Percentiles rank a stretch among this genome's conserved stretches.
phyloP scores from a whole-genome alignment of 345 rosid species.

The Gossypium raimondii region DNA sequence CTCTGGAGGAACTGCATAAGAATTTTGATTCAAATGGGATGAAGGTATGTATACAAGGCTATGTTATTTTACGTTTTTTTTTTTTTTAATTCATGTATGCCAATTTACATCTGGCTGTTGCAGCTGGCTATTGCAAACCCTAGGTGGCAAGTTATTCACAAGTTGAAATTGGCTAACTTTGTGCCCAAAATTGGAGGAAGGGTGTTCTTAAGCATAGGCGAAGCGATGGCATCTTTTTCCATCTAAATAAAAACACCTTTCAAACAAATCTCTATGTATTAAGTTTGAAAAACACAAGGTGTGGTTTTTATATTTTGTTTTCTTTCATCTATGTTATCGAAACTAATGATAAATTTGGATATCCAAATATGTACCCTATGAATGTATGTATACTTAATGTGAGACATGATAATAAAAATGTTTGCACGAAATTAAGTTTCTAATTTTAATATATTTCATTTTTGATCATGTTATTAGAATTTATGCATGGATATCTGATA shows the following conservation, averaged over 20 bases:
- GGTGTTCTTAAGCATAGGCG: slow-evolving; percentile 59
- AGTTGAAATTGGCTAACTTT: slow-evolving; percentile 59
- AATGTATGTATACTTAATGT: background rate
- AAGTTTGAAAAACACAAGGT: background rate
- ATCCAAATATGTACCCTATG: background rate
- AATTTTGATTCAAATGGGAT: slow-evolving; percentile 41
- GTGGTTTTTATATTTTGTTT: background rate
- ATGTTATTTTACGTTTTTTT: background rate
- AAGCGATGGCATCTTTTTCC: slow-evolving; percentile 54
- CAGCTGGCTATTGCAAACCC: slow-evolving; percentile 75
- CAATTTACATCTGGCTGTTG: background rate
- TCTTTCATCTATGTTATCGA: background rate
- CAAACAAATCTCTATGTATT: background rate
- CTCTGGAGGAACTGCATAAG: slow-evolving; percentile 58
- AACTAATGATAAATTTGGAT: background rate
- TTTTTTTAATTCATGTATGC: too few relatives aligned
- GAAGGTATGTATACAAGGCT: slow-evolving; percentile 37
- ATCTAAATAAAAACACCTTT: background rate
- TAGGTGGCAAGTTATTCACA: slow-evolving; percentile 79
- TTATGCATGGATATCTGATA: too few relatives aligned
- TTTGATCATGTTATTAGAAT: background rate
- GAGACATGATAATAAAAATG: background rate
- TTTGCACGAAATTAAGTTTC: background rate
- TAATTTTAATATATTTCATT: background rate
- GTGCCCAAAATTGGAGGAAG: slow-evolving; percentile 56